Evolutionary conservation across 1,139 yeast species (phyloP).

Genomic region (Debaryomyces nepalensis): DNA sequence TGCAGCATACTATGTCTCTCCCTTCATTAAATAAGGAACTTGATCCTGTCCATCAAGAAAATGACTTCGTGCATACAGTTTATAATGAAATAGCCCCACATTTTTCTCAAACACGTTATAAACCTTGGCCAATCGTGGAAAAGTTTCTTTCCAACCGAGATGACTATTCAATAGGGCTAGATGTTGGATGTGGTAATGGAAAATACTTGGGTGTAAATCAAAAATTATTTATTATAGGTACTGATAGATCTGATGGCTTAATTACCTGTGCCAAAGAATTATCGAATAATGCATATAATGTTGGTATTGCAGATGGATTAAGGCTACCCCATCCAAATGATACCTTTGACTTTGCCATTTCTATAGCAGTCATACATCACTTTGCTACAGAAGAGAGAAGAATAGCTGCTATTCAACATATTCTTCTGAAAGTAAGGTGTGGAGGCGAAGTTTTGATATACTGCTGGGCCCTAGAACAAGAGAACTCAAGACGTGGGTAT

Average conservation of each 20-base stretch:
- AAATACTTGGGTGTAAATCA: slow-evolving; percentile 79
- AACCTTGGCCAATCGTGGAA: slow-evolving; percentile 97
- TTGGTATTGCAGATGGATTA: slow-evolving; percentile 78
- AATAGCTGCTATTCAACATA: slow-evolving; percentile 69
- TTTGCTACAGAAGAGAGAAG: slow-evolving; percentile 86
- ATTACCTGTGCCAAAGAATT: slow-evolving; percentile 66
- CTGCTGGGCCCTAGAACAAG: slow-evolving; percentile 97
- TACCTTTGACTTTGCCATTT: slow-evolving; percentile 85
- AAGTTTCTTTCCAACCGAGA: slow-evolving; percentile 52
- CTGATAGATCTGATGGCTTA: slow-evolving; percentile 82
- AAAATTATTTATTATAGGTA: slow-evolving; percentile 71
- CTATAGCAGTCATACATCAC: slow-evolving; percentile 96
- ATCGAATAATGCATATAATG: slow-evolving; percentile 40
- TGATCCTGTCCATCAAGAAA: slow-evolving; percentile 66
- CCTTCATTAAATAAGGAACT: slow-evolving; percentile 36
- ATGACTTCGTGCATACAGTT: slow-evolving; percentile 81
- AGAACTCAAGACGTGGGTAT: slow-evolving; percentile 82
- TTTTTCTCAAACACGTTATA: slow-evolving; percentile 90
- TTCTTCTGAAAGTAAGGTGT: slow-evolving; percentile 58
- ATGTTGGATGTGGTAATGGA: slow-evolving; percentile 97
- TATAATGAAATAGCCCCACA: slow-evolving; percentile 92
- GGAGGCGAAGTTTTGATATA: slow-evolving; percentile 80
- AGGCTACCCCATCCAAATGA: slow-evolving; percentile 63
- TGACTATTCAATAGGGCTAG: slow-evolving; percentile 53
- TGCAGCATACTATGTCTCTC: slow-evolving; percentile 28